phyloP scores from a whole-genome alignment of 345 rosid species.

The Murraya paniculata region DNA sequence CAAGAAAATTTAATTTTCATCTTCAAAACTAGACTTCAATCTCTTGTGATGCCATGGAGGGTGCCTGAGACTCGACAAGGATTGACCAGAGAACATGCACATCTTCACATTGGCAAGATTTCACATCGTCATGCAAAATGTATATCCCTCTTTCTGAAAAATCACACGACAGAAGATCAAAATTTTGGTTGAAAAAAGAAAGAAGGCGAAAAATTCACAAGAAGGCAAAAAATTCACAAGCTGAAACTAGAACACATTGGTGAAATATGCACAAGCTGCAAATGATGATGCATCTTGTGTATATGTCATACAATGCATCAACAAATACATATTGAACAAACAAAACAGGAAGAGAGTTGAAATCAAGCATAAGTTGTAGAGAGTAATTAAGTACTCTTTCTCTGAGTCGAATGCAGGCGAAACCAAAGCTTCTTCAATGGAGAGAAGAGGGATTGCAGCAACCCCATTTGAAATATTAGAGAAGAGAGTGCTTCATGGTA shows the following conservation, averaged over 20 bases:
- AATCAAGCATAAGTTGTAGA: not conserved
- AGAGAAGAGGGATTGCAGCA: conserved; percentile 34
- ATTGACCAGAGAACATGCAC: conserved; percentile 91
- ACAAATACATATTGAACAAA: not conserved
- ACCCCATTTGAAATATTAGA: conserved; percentile 28
- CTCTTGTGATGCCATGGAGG: conserved; percentile 44
- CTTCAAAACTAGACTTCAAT: conserved; percentile 24
- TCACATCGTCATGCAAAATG: conserved; percentile 86
- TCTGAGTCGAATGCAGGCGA: conserved; percentile 28
- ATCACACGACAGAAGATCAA: not conserved
- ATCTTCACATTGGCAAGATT: conserved; percentile 86
- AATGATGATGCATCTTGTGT: too few relatives aligned
- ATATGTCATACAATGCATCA: too few relatives aligned
- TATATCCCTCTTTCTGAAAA: conserved; percentile 74
- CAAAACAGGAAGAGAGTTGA: not conserved
- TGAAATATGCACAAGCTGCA: not conserved
- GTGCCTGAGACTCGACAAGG: conserved; percentile 73
- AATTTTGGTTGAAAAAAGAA: not conserved
- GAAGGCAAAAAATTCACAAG: not conserved
- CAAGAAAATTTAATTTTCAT: not conserved
- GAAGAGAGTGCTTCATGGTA: conserved; percentile 12
- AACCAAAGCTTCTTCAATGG: conserved; percentile 43
- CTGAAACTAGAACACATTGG: too few relatives aligned
- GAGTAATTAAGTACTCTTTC: conserved; percentile 17
- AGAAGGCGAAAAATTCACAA: not conserved